A percentile compares a stretch with the other conserved stretches of the same genome.
These are phyloP conservation scores for Alternaria ethzedia DNA, from an alignment of 2,329 filamentous ascomycete genomes.

Conservation along the genomic window DNA sequence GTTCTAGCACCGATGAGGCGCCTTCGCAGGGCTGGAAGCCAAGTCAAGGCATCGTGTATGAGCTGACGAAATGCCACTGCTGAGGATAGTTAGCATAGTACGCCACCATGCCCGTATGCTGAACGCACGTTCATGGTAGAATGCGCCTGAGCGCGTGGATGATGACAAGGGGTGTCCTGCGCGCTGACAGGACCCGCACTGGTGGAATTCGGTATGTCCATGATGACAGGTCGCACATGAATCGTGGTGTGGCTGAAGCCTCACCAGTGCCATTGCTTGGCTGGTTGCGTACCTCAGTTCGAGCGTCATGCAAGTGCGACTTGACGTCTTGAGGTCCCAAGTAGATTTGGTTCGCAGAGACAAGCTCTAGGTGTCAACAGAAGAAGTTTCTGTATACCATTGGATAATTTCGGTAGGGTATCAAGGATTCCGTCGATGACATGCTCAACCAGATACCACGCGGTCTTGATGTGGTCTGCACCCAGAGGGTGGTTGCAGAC, in stretches of 20 bases:
- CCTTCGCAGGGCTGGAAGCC: constrained; percentile 13
- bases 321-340: not conserved
- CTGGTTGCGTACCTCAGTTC: constrained; percentile 20
- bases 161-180: constrained; percentile 36
- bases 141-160: constrained; percentile 35
- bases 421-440: not conserved
- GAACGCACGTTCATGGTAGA: constrained; percentile 31
- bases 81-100: constrained; percentile 13
- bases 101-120: constrained; percentile 26
- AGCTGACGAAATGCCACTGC: constrained; percentile 18
- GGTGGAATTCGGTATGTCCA: constrained; percentile 15
- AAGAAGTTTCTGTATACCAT: not conserved
- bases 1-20: constrained; percentile 17
- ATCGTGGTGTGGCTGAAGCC: constrained; percentile 33
- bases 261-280: constrained; percentile 23
- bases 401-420: not conserved
- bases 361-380: too few relatives aligned
- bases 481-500: constrained; percentile 9
- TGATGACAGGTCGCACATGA: constrained; percentile 17
- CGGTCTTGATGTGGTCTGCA: constrained; percentile 11
- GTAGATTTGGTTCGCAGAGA: not conserved
- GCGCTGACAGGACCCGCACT: constrained; percentile 33
- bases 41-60: constrained; percentile 23
- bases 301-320: not conserved
- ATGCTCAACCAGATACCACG: not conserved